These are phyloP conservation scores for Hymenoscyphus scutula DNA, from an alignment of 2,329 filamentous ascomycete species.

Conservation along the genomic window DNA sequence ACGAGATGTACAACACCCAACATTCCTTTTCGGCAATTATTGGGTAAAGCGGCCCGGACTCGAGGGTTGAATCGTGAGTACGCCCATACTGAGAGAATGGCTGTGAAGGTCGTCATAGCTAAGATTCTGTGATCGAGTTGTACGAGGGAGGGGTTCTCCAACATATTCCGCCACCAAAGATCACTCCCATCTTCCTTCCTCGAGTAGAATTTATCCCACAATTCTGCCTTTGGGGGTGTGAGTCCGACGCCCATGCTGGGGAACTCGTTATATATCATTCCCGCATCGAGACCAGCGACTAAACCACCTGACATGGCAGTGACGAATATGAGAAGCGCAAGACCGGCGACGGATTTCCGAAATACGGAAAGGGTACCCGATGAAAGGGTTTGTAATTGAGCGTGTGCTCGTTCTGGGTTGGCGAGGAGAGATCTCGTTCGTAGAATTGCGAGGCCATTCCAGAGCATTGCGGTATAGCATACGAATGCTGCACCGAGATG, in stretches of 20 bases:
- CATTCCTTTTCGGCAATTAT: constrained; percentile 64
- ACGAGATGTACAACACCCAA: constrained; percentile 81
- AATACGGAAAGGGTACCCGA: constrained; percentile 69
- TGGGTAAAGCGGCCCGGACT: constrained; percentile 57
- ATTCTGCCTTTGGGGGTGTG: constrained; percentile 75
- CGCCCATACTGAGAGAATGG: constrained; percentile 75
- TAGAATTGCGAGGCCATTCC: constrained; percentile 81
- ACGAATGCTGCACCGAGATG: constrained; percentile 89
- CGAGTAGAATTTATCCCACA: constrained; percentile 83
- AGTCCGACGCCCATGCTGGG: constrained; percentile 88
- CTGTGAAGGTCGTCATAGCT: constrained; percentile 82
- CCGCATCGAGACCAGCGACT: constrained; percentile 92
- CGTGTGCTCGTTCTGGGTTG: constrained; percentile 61
- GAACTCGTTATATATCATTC: constrained; percentile 98
- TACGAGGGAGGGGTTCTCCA: constrained; percentile 93
- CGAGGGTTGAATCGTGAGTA: constrained; percentile 68
- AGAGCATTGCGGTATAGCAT: constrained; percentile 92
- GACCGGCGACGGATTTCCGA: constrained; percentile 66
- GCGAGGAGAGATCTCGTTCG: constrained; percentile 71
- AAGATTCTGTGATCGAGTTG: constrained; percentile 94
- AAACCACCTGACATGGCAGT: constrained; percentile 93
- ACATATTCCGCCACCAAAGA: constrained; percentile 94
- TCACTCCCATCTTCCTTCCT: constrained; percentile 76
- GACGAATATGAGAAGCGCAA: constrained; percentile 75
- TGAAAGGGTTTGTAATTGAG: constrained; percentile 59